These are phyloP conservation scores for Trichoderma orchidacearum DNA, from an alignment of 495 filamentous ascomycete genomes.

Conservation along the genomic window DNA sequence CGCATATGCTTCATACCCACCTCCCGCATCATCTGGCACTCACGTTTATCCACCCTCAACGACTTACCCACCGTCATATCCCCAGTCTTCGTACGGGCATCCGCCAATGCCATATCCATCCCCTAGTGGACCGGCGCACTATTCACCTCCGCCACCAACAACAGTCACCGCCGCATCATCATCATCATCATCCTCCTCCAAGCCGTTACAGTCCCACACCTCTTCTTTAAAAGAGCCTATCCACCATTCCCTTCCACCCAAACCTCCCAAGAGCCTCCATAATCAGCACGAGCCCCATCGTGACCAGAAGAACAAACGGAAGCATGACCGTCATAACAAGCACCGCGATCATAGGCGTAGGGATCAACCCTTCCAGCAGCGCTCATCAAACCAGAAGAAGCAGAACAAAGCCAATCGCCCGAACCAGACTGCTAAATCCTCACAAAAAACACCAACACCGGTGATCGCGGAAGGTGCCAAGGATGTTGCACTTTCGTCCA, in stretches of 20 bases:
- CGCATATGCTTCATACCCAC: neutral
- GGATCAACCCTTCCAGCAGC: neutral
- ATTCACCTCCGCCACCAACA: too few species aligned
- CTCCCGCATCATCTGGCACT: constrained; percentile 6
- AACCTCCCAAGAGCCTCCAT: neutral
- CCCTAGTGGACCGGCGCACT: neutral
- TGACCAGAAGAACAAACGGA: neutral
- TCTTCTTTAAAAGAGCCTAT: neutral
- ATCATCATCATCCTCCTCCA: neutral
- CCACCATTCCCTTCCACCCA: neutral
- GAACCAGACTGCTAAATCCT: neutral
- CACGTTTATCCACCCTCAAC: constrained; percentile 6
- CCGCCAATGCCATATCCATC: neutral
- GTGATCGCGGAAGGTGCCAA: neutral
- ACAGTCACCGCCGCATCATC: too few species aligned
- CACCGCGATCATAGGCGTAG: neutral
- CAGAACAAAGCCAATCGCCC: neutral
- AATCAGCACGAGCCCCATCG: neutral
- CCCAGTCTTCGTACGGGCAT: neutral
- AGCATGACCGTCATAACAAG: neutral
- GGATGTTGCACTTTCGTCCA: neutral
- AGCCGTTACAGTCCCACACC: neutral
- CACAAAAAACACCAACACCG: neutral
- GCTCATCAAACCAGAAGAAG: neutral
- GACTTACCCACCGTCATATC: constrained; percentile 1